Conservation (phyloP, 441 rosid species). For the Mallotus repandus region DNA sequence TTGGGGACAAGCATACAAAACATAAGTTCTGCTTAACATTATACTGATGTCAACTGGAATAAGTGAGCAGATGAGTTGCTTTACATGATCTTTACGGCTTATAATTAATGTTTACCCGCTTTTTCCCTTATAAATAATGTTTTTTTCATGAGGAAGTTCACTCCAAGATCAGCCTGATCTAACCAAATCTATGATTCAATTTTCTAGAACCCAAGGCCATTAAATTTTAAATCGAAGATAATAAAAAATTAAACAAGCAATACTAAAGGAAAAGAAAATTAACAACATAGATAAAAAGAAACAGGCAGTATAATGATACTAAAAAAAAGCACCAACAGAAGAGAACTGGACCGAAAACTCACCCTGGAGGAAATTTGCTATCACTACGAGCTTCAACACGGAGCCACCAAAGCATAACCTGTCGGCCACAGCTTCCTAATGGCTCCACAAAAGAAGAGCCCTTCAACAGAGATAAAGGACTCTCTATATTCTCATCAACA, state of each 20-base stretch:
- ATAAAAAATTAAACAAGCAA: constrained; percentile 14
- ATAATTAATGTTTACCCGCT: not conserved
- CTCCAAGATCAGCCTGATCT: constrained; percentile 2
- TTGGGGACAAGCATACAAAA: not conserved
- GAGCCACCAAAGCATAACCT: constrained; percentile 96
- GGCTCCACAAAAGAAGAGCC: constrained; percentile 82
- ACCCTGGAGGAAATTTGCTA: constrained; percentile 98
- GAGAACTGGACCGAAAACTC: constrained; percentile 27
- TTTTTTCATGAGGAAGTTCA: not conserved
- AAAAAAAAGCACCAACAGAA: not conserved
- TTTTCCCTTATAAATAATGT: not conserved
- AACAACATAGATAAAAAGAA: not conserved
- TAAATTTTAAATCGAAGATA: not conserved
- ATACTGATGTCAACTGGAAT: not conserved
- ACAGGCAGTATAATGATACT: not conserved
- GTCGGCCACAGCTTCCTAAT: constrained; percentile 92
- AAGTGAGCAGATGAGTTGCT: not conserved
- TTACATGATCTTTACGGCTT: not conserved
- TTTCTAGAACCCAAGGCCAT: constrained; percentile 11
- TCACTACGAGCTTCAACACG: constrained; percentile 98
- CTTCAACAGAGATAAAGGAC: constrained; percentile 71
- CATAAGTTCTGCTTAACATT: not conserved
- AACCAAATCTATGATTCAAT: not conserved
- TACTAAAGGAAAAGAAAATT: not conserved
- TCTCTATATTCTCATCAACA: constrained; percentile 51